Evolutionary conservation across 129 eudicot species (phyloP), one percentile per base, ranked within the genome.

Genomic region (Flaveria linearis): DNA sequence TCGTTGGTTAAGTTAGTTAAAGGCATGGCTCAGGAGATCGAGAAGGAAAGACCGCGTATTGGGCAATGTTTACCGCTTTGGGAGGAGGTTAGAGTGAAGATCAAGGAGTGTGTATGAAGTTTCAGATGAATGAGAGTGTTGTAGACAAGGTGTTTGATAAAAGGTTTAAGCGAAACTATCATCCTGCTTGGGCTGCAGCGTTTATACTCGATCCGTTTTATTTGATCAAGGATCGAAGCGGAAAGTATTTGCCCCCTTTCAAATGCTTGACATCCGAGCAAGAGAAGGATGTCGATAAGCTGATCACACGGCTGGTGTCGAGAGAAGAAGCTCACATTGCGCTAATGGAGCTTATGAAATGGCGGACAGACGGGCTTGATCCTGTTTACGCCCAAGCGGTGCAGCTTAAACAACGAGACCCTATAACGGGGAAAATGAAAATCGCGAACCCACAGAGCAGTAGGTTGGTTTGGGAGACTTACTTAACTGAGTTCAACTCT

Each of bases 171-270:
- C 85, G 83, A 79, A 92, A 92, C 56, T 92, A 92, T 70, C 98
- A 92, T 73, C 94, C 96, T 0, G 89, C 98, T 30, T 92, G 98
- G 98, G 96, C 98, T 4, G 96, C 98, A 30, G 98, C 98, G 8
- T 90, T 90, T 66, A 85, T 92, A 41, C 98, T 92, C 7, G 98
- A 92, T 76, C 98, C 98, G 0, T 80, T 90, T 26, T 92, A 92
- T 82, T 49, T 92, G 73, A 83, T 85, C 12, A 66, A 91, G 72
- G 98, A 92, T 68, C 47, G 82, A 41, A 92, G 87, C 46, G 98
- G 98, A 50, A 92, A 92, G 80, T 92, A 92, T 82, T 78, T 92
- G 25, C 96, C 98, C 3, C 98, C 98, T 1, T 92, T 92, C 83
- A 92, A 92, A 65, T 88, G 85, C 79, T 76, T 92, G 45, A 86